phyloP scores from a whole-genome alignment of 768 basidiomycete species.

The Mycena rebaudengoi region DNA sequence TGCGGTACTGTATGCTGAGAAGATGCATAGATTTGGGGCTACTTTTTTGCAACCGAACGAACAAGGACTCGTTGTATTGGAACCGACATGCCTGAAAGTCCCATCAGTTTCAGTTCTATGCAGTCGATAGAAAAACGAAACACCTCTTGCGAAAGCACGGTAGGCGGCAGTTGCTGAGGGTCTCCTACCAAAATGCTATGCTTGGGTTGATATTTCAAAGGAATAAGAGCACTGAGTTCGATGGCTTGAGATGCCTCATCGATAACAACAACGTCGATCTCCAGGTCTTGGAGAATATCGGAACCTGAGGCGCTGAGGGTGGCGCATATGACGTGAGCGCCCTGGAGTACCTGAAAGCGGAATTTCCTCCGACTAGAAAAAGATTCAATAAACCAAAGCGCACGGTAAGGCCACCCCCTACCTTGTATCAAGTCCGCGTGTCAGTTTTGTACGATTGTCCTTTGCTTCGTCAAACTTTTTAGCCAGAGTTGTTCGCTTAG shows the following conservation, averaged over 20 bases:
- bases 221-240: slow-evolving; percentile 94
- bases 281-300: slow-evolving; percentile 80
- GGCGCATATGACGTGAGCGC: slow-evolving; percentile 93
- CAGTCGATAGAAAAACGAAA: slow-evolving; percentile 8
- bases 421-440: slow-evolving; percentile 80
- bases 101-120: slow-evolving; percentile 2
- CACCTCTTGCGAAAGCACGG: slow-evolving; percentile 62
- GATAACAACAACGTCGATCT: slow-evolving; percentile 96
- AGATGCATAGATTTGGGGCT: slow-evolving; percentile 88
- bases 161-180: slow-evolving; percentile 96
- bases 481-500: slow-evolving; percentile 68
- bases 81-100: slow-evolving; percentile 64
- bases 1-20: slow-evolving; percentile 98
- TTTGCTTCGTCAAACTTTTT: slow-evolving; percentile 78
- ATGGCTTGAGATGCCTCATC: slow-evolving; percentile 98
- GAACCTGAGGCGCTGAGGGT: slow-evolving; percentile 95
- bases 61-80: slow-evolving; percentile 90
- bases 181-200: slow-evolving; percentile 96
- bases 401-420: no score
- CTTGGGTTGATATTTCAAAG: slow-evolving; percentile 85
- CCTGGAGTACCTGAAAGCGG: slow-evolving; percentile 77
- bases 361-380: slow-evolving; percentile 66
- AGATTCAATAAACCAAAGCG: neutral
- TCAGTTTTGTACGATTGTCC: slow-evolving; percentile 85
- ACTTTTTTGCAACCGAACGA: slow-evolving; percentile 87